Conservation (phyloP, 2,329 filamentous ascomycete species). For the Xylariomycetidae sp. region DNA sequence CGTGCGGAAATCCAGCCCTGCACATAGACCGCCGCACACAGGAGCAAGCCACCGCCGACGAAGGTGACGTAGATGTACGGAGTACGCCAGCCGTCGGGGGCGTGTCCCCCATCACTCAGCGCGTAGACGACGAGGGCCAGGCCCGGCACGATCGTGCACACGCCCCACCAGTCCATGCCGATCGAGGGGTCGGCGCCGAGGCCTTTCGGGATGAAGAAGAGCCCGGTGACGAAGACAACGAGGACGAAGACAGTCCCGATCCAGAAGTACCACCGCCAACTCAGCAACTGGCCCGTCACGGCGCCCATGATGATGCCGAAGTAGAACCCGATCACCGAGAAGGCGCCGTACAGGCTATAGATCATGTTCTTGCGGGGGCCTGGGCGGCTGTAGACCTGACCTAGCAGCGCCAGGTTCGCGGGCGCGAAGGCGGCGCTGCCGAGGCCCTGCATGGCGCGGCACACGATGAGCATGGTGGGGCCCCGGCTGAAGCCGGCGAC, state of each 20-base stretch:
- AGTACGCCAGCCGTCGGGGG: conserved; percentile 65
- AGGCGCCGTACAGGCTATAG: conserved; percentile 52
- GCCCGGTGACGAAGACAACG: conserved; percentile 18
- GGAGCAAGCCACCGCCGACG: conserved; percentile 54
- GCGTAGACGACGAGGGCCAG: conserved; percentile 69
- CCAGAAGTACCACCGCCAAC: conserved; percentile 67
- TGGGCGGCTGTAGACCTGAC: conserved; percentile 59
- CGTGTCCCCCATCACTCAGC: conserved; percentile 68
- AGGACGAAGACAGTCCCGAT: conserved; percentile 45
- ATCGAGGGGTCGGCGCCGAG: conserved; percentile 24
- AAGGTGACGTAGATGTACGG: conserved; percentile 67
- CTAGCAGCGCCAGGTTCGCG: conserved; percentile 62
- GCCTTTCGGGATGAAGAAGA: conserved; percentile 25
- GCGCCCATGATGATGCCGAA: conserved; percentile 63
- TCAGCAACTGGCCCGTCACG: conserved; percentile 51
- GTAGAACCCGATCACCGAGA: conserved; percentile 52
- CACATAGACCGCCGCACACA: conserved; percentile 61
- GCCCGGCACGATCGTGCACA: conserved; percentile 56
- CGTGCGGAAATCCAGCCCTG: conserved; percentile 66
- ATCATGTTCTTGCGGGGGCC: conserved; percentile 66
- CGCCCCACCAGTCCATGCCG: conserved; percentile 67
- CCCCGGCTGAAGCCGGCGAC: conserved; percentile 65
- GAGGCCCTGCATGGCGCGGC: conserved; percentile 69
- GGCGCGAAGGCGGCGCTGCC: conserved; percentile 69
- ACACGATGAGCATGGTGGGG: conserved; percentile 67